These are phyloP conservation scores for Geranomyces variabilis DNA, from an alignment of 192 early-diverging fungal genomes.

Conservation along the genomic window DNA sequence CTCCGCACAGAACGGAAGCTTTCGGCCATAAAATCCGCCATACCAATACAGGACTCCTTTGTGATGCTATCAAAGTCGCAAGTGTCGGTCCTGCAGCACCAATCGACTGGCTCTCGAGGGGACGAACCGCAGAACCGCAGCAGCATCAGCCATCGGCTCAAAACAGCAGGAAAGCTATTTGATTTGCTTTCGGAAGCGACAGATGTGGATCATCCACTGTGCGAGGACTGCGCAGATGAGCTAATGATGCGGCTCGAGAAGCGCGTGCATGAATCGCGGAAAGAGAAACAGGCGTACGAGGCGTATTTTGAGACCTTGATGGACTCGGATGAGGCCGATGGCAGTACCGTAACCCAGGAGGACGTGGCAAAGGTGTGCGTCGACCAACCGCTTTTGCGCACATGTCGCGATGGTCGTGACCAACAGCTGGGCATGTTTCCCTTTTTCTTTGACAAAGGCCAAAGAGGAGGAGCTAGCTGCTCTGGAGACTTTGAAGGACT, in stretches of 20 bases:
- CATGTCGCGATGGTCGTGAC: too few species aligned
- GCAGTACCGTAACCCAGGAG: constrained; percentile 19
- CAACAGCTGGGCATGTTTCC: background rate
- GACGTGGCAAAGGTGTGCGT: constrained; percentile 9
- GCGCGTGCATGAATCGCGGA: constrained; percentile 68
- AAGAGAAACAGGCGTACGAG: constrained; percentile 77
- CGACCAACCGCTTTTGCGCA: too few species aligned
- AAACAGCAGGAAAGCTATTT: constrained; percentile 71
- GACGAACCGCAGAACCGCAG: constrained; percentile 24
- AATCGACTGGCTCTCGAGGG: background rate
- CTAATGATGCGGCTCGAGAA: constrained; percentile 71
- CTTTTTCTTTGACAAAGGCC: constrained; percentile 5
- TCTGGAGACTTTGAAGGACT: constrained; percentile 48
- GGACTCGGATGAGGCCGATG: constrained; percentile 49
- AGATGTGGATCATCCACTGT: constrained; percentile 80
- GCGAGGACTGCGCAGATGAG: constrained; percentile 88
- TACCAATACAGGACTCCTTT: constrained; percentile 58
- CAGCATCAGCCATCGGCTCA: constrained; percentile 57
- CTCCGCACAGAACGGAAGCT: constrained; percentile 19
- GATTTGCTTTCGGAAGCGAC: constrained; percentile 77
- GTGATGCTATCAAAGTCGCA: constrained; percentile 62
- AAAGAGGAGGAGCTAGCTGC: constrained; percentile 49
- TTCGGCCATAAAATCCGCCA: constrained; percentile 14
- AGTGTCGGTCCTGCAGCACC: constrained; percentile 31
- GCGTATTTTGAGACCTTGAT: constrained; percentile 57